These are phyloP conservation scores for Mycena albidolilacea DNA, from an alignment of 768 basidiomycete genomes.

Conservation along the genomic window DNA sequence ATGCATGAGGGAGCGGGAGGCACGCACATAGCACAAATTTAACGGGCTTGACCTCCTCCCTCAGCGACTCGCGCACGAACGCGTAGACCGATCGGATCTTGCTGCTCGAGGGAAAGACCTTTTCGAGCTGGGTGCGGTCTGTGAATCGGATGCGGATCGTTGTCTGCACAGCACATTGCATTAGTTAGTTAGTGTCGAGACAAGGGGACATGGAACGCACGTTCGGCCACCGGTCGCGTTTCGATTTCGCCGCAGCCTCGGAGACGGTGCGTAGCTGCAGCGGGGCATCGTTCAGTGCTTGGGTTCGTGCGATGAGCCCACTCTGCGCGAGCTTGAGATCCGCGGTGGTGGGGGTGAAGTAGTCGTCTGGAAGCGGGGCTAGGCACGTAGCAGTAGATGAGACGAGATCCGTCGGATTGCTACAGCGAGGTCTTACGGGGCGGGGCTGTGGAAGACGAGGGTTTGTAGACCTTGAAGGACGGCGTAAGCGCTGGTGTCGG, in stretches of 20 bases:
- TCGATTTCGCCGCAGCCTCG: conserved; percentile 73
- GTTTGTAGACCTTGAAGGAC: conserved; percentile 66
- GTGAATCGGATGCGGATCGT: conserved; percentile 86
- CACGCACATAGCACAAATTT: conserved; percentile 88
- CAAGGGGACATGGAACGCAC: conserved; percentile 54
- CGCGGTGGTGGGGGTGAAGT: conserved; percentile 78
- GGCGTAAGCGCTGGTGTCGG: conserved; percentile 27
- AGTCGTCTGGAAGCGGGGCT: conserved; percentile 77
- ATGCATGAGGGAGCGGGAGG: conserved; percentile 33
- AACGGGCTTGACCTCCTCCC: conserved; percentile 81
- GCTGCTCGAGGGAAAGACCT: conserved; percentile 80
- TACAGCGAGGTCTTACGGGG: conserved; percentile 50
- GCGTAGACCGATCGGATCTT: conserved; percentile 90
- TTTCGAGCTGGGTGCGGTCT: conserved; percentile 87
- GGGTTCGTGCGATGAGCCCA: conserved; percentile 71
- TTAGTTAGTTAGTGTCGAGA: background rate
- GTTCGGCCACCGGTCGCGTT: conserved; percentile 79
- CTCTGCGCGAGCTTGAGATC: conserved; percentile 81
- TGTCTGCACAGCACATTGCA: conserved; percentile 62
- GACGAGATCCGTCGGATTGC: background rate
- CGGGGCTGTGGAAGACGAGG: conserved; percentile 47
- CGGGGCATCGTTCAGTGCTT: conserved; percentile 78
- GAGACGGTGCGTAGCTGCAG: conserved; percentile 75
- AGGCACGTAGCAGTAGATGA: conserved; percentile 20
- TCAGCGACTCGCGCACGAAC: conserved; percentile 80